Evolutionary conservation across 2,329 filamentous ascomycete genomes (phyloP).

Genomic region (Calonectria pteridis): DNA sequence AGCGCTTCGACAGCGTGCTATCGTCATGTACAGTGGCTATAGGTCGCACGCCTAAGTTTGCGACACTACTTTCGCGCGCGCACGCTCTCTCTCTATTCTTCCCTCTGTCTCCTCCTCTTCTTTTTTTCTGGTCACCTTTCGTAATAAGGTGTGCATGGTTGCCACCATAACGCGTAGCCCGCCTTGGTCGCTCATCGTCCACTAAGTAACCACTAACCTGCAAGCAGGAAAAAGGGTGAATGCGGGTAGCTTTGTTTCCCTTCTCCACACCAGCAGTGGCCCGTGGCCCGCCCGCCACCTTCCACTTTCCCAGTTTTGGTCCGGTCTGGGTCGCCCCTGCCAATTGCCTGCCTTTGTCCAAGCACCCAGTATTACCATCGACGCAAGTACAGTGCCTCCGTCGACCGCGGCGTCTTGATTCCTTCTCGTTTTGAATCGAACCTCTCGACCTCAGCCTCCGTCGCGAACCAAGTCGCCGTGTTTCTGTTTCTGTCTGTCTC

Average conservation of each 20-base stretch:
- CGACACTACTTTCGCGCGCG: not conserved
- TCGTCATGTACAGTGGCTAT: conserved; percentile 3
- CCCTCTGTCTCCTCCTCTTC: not conserved
- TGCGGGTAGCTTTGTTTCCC: conserved; percentile 6
- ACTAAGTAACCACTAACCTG: not conserved
- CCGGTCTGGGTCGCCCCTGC: conserved; percentile 17
- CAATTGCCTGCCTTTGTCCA: conserved; percentile 11
- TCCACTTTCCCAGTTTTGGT: conserved; percentile 7
- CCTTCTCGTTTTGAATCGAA: not conserved
- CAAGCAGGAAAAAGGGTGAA: conserved; percentile 17
- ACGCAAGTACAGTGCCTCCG: conserved; percentile 8
- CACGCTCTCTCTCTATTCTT: not conserved
- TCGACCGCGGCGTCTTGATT: not conserved
- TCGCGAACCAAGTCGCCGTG: not conserved
- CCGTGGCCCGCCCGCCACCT: conserved; percentile 11
- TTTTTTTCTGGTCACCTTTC: not conserved
- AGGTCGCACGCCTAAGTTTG: not conserved
- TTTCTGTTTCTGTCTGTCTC: not conserved
- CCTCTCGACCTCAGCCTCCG: not conserved
- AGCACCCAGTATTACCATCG: conserved; percentile 15
- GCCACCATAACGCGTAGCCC: conserved; percentile 2
- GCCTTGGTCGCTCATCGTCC: not conserved
- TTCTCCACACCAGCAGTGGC: conserved; percentile 21
- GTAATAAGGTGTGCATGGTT: not conserved
- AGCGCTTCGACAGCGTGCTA: conserved; percentile 6